Conservation (phyloP, 202 grass and related monocot species). For the Panicum virgatum region DNA sequence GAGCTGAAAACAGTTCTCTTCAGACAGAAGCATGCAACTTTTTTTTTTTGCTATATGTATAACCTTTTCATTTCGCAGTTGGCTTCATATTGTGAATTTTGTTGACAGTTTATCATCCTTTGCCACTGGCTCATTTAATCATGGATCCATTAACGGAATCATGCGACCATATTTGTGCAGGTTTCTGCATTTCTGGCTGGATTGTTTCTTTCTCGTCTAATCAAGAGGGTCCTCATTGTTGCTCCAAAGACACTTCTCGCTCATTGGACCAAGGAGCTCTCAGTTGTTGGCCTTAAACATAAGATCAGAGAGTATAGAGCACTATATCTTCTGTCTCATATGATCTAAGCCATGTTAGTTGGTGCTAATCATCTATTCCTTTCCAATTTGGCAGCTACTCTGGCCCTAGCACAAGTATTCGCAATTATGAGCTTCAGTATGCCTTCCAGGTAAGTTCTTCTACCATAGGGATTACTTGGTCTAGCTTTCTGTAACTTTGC, state of each 20-base stretch:
- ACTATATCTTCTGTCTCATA: not conserved
- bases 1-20: not conserved
- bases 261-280: conserved; percentile 88
- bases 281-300: conserved; percentile 67
- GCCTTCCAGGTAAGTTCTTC: conserved; percentile 60
- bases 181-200: conserved; percentile 86
- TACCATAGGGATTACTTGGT: not conserved
- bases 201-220: conserved; percentile 65
- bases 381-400: conserved; percentile 61
- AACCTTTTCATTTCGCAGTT: not conserved
- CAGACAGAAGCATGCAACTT: not conserved
- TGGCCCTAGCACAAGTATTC: conserved; percentile 62
- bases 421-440: conserved; percentile 71
- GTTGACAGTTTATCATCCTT: not conserved
- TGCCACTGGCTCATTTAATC: not conserved
- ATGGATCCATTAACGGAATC: not conserved
- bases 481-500: conserved; percentile 13
- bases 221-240: conserved; percentile 82
- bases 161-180: conserved; percentile 42
- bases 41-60: not conserved
- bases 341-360: not conserved
- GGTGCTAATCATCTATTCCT: conserved; percentile 17
- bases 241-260: conserved; percentile 90
- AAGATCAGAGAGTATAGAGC: conserved; percentile 76
- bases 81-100: conserved; percentile 1